These are phyloP conservation scores for Aspergillus sp. DNA, from an alignment of 2,329 filamentous ascomycete genomes.

Conservation along the genomic window DNA sequence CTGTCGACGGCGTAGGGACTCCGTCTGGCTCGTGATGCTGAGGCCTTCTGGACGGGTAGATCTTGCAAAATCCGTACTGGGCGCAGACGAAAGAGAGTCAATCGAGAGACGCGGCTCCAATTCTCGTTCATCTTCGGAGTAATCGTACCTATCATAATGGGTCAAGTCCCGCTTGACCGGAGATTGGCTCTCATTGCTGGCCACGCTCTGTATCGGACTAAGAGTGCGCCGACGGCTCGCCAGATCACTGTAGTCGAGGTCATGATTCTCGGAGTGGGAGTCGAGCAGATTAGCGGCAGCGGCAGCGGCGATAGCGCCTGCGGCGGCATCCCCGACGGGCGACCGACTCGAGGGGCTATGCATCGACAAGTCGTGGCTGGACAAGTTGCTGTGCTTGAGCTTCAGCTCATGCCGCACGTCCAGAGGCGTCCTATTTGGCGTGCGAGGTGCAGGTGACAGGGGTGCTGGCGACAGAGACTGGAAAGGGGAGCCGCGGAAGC, in stretches of 20 bases:
- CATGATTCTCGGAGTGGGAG: constrained; percentile 52
- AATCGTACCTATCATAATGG: constrained; percentile 52
- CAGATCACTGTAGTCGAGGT: constrained; percentile 57
- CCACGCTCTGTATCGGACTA: constrained; percentile 90
- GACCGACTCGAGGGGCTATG: constrained; percentile 42
- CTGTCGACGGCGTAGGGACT: constrained; percentile 50
- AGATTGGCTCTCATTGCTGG: constrained; percentile 75
- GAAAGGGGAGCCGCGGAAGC: constrained; percentile 59
- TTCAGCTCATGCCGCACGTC: constrained; percentile 59
- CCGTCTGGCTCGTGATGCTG: constrained; percentile 53
- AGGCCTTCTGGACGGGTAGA: constrained; percentile 57
- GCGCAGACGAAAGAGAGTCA: constrained; percentile 59
- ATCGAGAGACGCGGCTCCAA: constrained; percentile 55
- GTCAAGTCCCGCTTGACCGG: constrained; percentile 64
- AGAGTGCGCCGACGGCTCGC: constrained; percentile 67
- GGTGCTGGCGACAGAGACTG: constrained; percentile 59
- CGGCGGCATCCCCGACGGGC: constrained; percentile 35
- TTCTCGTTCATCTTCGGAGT: constrained; percentile 64
- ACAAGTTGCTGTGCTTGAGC: constrained; percentile 64
- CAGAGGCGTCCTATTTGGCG: constrained; percentile 57
- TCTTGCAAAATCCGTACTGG: constrained; percentile 59
- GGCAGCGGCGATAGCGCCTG: constrained; percentile 44
- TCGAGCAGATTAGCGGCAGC: constrained; percentile 41
- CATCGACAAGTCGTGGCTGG: constrained; percentile 53
- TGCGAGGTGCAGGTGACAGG: constrained; percentile 63